These are phyloP conservation scores for Chrysochromulina tobinii DNA, from an alignment of 78 protist genomes.

Conservation along the genomic window DNA sequence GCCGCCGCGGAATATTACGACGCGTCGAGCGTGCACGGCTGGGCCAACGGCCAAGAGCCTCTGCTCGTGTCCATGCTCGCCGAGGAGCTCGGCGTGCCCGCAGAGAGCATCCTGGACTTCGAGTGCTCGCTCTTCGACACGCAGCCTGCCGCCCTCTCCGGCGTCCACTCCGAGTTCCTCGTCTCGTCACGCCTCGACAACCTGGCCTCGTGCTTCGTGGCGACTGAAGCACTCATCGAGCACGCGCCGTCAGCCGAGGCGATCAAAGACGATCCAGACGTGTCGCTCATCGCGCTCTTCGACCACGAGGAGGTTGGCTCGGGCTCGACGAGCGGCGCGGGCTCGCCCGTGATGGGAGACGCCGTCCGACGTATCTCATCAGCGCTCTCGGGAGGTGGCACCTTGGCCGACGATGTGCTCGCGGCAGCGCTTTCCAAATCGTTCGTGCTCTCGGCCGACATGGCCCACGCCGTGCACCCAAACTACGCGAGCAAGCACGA, in stretches of 20 bases:
- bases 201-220: slow-evolving; percentile 70
- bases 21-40: too few relatives aligned
- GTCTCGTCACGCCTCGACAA: slow-evolving; percentile 92
- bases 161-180: slow-evolving; percentile 81
- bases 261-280: not conserved
- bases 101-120: slow-evolving; percentile 69
- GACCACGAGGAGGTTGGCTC: slow-evolving; percentile 93
- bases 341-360: slow-evolving; percentile 31
- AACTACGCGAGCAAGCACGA: slow-evolving; percentile 91
- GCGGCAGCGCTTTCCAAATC: not conserved
- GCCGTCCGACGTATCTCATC: not conserved
- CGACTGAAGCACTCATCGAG: slow-evolving; percentile 50
- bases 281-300: slow-evolving; percentile 62
- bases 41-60: slow-evolving; percentile 11
- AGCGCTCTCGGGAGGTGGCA: not conserved
- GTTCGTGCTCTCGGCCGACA: slow-evolving; percentile 85
- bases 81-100: slow-evolving; percentile 58
- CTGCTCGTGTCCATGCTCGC: slow-evolving; percentile 57
- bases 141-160: slow-evolving; percentile 83
- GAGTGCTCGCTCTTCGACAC: slow-evolving; percentile 84
- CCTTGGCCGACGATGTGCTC: not conserved
- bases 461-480: slow-evolving; percentile 97
- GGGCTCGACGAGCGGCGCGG: slow-evolving; percentile 61
- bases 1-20: too few relatives aligned
- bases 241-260: not conserved